Percentiles rank a stretch among this genome's conserved stretches.
Evolutionary conservation across 192 early-diverging fungal genomes (phyloP).

Genomic region (Gamsiella multidivaricata): DNA sequence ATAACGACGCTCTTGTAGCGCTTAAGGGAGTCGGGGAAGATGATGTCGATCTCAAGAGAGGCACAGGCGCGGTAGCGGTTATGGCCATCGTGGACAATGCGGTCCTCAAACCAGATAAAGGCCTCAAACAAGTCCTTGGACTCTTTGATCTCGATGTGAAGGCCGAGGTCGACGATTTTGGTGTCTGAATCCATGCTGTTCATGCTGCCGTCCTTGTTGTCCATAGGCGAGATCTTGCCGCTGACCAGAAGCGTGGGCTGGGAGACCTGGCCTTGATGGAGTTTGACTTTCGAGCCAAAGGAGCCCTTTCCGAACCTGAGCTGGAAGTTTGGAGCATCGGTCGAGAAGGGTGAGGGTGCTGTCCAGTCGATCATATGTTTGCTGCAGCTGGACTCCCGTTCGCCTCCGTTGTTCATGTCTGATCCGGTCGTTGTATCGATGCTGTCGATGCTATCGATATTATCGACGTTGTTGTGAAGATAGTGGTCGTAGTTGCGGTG

Average conservation of each 20-base stretch:
- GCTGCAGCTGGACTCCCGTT: not conserved
- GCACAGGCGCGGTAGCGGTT: constrained; percentile 25
- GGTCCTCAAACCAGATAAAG: constrained; percentile 27
- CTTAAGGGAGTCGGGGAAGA: constrained; percentile 21
- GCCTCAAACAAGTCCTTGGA: constrained; percentile 2
- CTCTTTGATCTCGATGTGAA: constrained; percentile 16
- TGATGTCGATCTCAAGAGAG: not conserved
- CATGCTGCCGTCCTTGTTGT: not conserved
- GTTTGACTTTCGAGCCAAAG: not conserved
- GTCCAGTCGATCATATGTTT: constrained; percentile 12
- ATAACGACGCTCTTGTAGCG: constrained; percentile 14
- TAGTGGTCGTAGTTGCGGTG: not conserved
- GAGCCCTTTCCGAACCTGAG: constrained; percentile 18
- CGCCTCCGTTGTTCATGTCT: no score
- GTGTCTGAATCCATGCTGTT: not conserved
- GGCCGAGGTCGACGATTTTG: constrained; percentile 1
- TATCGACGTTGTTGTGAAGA: not conserved
- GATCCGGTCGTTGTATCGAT: no score
- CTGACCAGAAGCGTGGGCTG: constrained; percentile 16
- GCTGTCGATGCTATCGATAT: not conserved
- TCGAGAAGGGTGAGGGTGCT: constrained; percentile 12
- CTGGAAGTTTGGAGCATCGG: constrained; percentile 10
- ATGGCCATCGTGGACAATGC: not conserved
- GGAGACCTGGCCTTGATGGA: constrained; percentile 1
- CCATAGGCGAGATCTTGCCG: constrained; percentile 18